Evolutionary conservation across 768 basidiomycete species (phyloP).

Genomic region (Candolleomyces aberdarensis): DNA sequence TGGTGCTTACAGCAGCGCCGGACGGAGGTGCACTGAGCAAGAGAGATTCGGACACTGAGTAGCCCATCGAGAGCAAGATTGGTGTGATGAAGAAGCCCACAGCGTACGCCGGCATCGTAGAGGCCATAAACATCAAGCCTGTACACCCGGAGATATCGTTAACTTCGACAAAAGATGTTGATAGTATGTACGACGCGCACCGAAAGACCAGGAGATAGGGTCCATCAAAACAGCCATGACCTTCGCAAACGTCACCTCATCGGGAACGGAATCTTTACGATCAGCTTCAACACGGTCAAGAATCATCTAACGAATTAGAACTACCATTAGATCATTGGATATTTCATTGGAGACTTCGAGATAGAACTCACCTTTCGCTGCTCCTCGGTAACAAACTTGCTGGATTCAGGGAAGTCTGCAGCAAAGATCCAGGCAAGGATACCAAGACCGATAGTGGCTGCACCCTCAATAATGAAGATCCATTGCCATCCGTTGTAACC

Average conservation of each 20-base stretch:
- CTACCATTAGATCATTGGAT: too few relatives aligned
- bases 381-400: slow-evolving; percentile 30
- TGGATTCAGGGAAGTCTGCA: slow-evolving; percentile 35
- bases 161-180: too few relatives aligned
- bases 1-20: slow-evolving; percentile 24
- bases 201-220: slow-evolving; percentile 35
- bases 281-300: slow-evolving; percentile 34
- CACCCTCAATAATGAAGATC: slow-evolving; percentile 35
- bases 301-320: slow-evolving; percentile 22
- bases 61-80: slow-evolving; percentile 35
- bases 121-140: slow-evolving; percentile 34
- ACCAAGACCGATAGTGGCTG: slow-evolving; percentile 27
- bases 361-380: slow-evolving; percentile 18
- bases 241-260: slow-evolving; percentile 27
- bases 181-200: too few relatives aligned
- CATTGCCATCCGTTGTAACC: slow-evolving; percentile 32
- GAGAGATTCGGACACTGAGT: slow-evolving; percentile 22
- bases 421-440: slow-evolving; percentile 27
- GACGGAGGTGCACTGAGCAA: slow-evolving; percentile 32
- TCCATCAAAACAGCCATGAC: slow-evolving; percentile 31
- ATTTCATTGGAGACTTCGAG: too few relatives aligned
- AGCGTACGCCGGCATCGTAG: slow-evolving; percentile 36
- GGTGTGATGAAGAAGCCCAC: slow-evolving; percentile 34
- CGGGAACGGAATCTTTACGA: slow-evolving; percentile 34
- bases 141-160: too few relatives aligned